Evolutionary conservation across 2,329 filamentous ascomycete genomes (phyloP), one percentile per base, ranked within the genome.

Genomic region (Aureobasidium lini): DNA sequence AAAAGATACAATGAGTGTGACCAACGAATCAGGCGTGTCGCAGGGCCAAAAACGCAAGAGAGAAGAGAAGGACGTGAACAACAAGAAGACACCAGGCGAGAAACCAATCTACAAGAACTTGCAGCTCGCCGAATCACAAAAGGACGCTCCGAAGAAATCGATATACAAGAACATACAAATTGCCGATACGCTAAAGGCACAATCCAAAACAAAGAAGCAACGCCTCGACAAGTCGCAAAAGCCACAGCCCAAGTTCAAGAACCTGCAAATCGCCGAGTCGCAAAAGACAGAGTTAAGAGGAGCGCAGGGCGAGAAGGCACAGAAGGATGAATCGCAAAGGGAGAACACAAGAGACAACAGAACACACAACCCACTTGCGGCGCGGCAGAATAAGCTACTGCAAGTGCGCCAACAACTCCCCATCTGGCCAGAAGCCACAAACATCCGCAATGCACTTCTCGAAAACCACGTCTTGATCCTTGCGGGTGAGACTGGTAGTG

Each of bases 401-500:
- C 42, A 61, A 57, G 47, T 57, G 23, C 58, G 58, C 52, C 32
- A 87, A 68, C 78, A 83, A 13, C 80, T 96, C 3, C 92, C 92
- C 0, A 93, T 96, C 64, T 96, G 89, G 84, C 75, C 81, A 4
- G 83, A 91, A 64, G 84, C 84, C 49, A 77, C 85, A 36, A 81
- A 86, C 29, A 95, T 96, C 52, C 84, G 84, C 37, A 69, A 78
- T 15, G 78, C 82, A 2, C 75, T 96, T 6, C 77, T 77, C 11
- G 75, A 70, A 15, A 69, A 83, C 36, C 84, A 95, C 67, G 84
- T 96, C 1, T 81, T 99, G 54, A 80, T 99, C 0, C 77, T 99
- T 13, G 87, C 94, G 2, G 93, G 93, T 76, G 93, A 97, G 72
- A 99, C 94, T 0, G 94, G 94, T 71, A 95, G 90, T 13, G 94